Conservation (phyloP, 1,284 basidiomycete genomes). For the Sanghuangporus baumii region DNA sequence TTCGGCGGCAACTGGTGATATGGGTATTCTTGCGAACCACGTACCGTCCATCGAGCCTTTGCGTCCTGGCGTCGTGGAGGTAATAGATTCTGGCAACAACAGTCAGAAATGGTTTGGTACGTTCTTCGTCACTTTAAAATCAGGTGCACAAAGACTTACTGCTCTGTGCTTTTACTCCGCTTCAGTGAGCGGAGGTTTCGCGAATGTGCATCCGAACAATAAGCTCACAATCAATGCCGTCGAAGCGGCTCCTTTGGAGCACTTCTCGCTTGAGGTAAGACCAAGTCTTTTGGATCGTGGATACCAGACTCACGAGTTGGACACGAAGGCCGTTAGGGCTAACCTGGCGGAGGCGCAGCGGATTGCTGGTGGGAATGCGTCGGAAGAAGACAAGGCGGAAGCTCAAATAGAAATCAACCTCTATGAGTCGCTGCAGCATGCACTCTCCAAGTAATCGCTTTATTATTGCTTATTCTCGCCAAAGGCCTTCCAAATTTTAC, state of each 20-base stretch:
- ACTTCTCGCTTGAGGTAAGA: conserved; percentile 82
- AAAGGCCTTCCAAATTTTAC: not conserved
- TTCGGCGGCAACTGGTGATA: conserved; percentile 90
- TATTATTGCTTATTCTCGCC: not conserved
- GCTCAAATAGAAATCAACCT: conserved; percentile 95
- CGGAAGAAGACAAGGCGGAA: conserved; percentile 92
- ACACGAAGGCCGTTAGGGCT: conserved; percentile 76
- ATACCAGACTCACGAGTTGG: conserved; percentile 4
- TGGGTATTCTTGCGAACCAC: conserved; percentile 98
- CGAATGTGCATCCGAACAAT: conserved; percentile 97
- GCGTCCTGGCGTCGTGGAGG: conserved; percentile 89
- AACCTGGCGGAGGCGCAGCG: conserved; percentile 89
- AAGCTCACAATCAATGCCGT: conserved; percentile 94
- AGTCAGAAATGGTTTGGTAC: conserved; percentile 95
- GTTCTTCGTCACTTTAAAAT: conserved; percentile 28
- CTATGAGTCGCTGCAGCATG: conserved; percentile 91
- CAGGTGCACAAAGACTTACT: not conserved
- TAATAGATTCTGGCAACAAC: conserved; percentile 73
- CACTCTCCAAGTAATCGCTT: conserved; percentile 54
- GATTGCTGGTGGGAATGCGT: conserved; percentile 76
- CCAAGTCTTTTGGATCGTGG: not conserved
- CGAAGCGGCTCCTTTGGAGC: conserved; percentile 91
- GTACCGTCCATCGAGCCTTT: conserved; percentile 91
- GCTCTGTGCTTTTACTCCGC: not conserved
- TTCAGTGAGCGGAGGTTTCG: conserved; percentile 93